These are phyloP conservation scores for Starmerella geochares DNA, from an alignment of 805 yeast genomes.

Conservation along the genomic window DNA sequence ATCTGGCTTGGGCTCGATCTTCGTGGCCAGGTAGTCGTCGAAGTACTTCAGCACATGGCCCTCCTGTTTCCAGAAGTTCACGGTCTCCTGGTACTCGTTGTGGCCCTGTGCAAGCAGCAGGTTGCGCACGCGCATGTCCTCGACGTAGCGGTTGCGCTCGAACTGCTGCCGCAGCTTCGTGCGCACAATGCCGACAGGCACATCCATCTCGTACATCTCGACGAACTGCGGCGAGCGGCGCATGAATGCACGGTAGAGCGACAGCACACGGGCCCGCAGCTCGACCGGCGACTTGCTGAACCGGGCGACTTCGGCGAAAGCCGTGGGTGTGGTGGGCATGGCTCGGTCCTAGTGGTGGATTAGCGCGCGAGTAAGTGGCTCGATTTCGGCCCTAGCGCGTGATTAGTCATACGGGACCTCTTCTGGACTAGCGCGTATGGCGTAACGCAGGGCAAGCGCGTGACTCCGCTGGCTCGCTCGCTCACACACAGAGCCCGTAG, in stretches of 20 bases:
- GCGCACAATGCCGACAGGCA: constrained; percentile 68
- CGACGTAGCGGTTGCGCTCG: constrained; percentile 70
- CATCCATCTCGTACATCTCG: constrained; percentile 39
- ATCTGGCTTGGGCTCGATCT: constrained; percentile 42
- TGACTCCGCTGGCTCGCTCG: too few species aligned
- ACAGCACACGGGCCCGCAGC: constrained; percentile 52
- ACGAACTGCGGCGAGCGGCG: constrained; percentile 35
- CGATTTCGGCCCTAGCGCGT: background rate
- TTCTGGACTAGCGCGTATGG: too few species aligned
- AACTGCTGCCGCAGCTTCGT: constrained; percentile 83
- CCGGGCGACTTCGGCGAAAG: constrained; percentile 72
- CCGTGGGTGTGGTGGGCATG: constrained; percentile 64
- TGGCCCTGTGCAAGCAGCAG: constrained; percentile 70
- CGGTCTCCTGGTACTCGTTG: constrained; percentile 81
- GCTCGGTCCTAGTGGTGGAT: background rate
- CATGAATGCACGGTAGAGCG: constrained; percentile 61
- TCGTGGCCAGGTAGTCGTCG: constrained; percentile 52
- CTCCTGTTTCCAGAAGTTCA: constrained; percentile 84
- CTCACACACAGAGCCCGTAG: too few species aligned
- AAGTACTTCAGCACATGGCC: constrained; percentile 77
- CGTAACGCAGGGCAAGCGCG: too few species aligned
- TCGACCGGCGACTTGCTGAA: constrained; percentile 52
- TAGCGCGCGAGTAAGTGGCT: constrained; percentile 1
- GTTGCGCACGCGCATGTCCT: constrained; percentile 55
- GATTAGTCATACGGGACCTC: background rate